Base-by-base conservation (phyloP, 2,329 filamentous ascomycete genomes). In the Chalaropsis ovoidea region DNA sequence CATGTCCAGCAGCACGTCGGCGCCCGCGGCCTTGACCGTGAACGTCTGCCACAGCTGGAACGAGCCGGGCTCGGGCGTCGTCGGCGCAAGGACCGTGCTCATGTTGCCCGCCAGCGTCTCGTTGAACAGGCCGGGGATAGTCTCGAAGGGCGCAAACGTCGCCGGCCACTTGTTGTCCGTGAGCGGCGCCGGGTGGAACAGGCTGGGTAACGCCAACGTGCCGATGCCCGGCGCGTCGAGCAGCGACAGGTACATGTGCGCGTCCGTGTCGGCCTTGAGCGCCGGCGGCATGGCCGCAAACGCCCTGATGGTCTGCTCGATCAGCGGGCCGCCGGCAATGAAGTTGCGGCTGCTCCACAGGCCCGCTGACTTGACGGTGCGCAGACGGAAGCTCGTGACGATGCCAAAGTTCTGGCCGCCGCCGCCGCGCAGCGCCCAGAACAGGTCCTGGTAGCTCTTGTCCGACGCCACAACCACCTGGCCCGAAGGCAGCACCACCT, bases 321-420 rank as follows among this genome's bases (percentile, higher is more conserved):
- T 64, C n/a, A 27, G 6, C 10, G 17, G 19, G 10, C 10, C 43
- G 27, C 22, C 43, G 43, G 27, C 31, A 22, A 56, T 42, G 24
- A 42, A 64, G 45, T 41, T 39, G n/a, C 47, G 31, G 13, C 19
- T 56, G 66, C 71, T 72, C 73, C 76, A 77, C 61, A 79, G 71
- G 1, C 71, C 43, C 6, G 72, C 74, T 6, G 72, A 73, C 1
- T 72, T 70, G 61, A 75, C 73, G 0, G 76, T 75, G 15, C 71
- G 71, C 8, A 80, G 70, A 24, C 77, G 74, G 71, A 84, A 76
- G 8, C 78, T 79, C 6, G 77, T 74, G 3, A 85, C 80, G 3
- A 85, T 75, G 17, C 78, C 82, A 67, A 81, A 85, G 56, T 78
- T 83, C 31, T 80, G 80, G 0, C 82, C 81, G 4, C 80, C 79